Evolutionary conservation across 2,329 filamentous ascomycete genomes (phyloP).

Genomic region (Tolypocladium capitatum): DNA sequence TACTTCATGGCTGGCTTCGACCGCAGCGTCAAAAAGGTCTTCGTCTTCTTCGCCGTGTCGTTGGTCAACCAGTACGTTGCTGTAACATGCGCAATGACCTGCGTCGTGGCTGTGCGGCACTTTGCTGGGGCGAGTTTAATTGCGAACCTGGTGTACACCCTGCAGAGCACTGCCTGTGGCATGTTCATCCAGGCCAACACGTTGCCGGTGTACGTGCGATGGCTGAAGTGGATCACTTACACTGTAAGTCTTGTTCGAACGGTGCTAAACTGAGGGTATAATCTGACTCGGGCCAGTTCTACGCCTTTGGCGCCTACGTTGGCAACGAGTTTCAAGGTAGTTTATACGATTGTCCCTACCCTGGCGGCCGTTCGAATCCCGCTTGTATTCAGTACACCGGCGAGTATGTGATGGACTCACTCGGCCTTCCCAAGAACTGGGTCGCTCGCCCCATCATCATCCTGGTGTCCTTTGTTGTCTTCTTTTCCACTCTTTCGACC

Average conservation of each 20-base stretch:
- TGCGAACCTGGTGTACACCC: slow-evolving; percentile 57
- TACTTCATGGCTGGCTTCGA: slow-evolving; percentile 73
- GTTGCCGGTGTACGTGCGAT: slow-evolving; percentile 65
- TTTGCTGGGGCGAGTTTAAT: slow-evolving; percentile 61
- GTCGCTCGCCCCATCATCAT: slow-evolving; percentile 51
- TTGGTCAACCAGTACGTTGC: slow-evolving; percentile 62
- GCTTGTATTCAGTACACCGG: slow-evolving; percentile 58
- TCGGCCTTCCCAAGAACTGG: slow-evolving; percentile 58
- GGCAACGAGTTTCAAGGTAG: slow-evolving; percentile 60
- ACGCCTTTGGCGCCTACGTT: slow-evolving; percentile 56
- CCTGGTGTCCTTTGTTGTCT: slow-evolving; percentile 45
- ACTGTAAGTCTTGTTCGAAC: slow-evolving; percentile 1
- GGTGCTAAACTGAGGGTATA: not conserved
- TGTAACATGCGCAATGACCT: slow-evolving; percentile 56
- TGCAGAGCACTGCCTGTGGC: slow-evolving; percentile 63
- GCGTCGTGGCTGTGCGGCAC: slow-evolving; percentile 49
- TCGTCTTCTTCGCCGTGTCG: slow-evolving; percentile 57
- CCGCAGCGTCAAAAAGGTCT: slow-evolving; percentile 48
- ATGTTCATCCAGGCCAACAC: slow-evolving; percentile 64
- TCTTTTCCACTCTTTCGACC: slow-evolving; percentile 49
- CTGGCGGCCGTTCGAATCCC: slow-evolving; percentile 48
- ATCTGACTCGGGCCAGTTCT: slow-evolving; percentile 32
- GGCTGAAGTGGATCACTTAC: slow-evolving; percentile 50
- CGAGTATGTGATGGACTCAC: slow-evolving; percentile 51
- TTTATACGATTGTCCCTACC: slow-evolving; percentile 60